Evolutionary conservation across 2,329 filamentous ascomycete species (phyloP).

Genomic region (Macrophomina phaseolina): DNA sequence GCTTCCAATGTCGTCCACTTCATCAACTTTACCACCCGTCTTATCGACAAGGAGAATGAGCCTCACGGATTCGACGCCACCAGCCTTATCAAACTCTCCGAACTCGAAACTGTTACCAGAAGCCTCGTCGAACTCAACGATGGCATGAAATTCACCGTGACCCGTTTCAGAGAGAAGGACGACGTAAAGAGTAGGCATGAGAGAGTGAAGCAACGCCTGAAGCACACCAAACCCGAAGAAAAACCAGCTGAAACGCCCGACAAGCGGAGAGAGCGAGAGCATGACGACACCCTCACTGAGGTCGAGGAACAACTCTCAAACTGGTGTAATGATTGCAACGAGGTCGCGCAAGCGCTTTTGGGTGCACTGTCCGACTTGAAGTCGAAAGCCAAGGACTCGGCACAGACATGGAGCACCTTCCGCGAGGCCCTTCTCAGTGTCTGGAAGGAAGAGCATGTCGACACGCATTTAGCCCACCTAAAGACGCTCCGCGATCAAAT

Average conservation of each 20-base stretch:
- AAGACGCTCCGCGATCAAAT: conserved; percentile 23
- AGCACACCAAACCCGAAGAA: conserved; percentile 2
- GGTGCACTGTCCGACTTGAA: conserved; percentile 16
- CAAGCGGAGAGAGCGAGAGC: neutral
- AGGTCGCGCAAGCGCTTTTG: conserved; percentile 8
- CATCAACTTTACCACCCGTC: conserved; percentile 5
- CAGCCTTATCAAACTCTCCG: neutral
- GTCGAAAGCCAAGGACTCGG: neutral
- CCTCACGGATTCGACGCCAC: neutral
- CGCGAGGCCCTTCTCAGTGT: conserved; percentile 9
- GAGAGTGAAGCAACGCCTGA: conserved; percentile 13
- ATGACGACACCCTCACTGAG: neutral
- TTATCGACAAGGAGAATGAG: neutral
- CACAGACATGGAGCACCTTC: conserved; percentile 11
- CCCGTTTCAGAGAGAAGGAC: conserved; percentile 1
- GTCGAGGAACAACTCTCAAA: conserved; percentile 10
- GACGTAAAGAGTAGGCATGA: conserved; percentile 4
- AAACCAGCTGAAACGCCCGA: conserved; percentile 11
- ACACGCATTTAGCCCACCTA: neutral
- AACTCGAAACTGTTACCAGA: conserved; percentile 10
- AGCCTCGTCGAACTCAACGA: conserved; percentile 17
- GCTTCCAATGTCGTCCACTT: conserved; percentile 21
- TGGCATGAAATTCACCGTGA: conserved; percentile 14
- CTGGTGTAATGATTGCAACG: conserved; percentile 12
- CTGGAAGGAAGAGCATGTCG: conserved; percentile 10